Evolutionary conservation across 2,329 filamentous ascomycete species (phyloP), one percentile per base, ranked within the genome.

Genomic region (Aureobasidium sp.): DNA sequence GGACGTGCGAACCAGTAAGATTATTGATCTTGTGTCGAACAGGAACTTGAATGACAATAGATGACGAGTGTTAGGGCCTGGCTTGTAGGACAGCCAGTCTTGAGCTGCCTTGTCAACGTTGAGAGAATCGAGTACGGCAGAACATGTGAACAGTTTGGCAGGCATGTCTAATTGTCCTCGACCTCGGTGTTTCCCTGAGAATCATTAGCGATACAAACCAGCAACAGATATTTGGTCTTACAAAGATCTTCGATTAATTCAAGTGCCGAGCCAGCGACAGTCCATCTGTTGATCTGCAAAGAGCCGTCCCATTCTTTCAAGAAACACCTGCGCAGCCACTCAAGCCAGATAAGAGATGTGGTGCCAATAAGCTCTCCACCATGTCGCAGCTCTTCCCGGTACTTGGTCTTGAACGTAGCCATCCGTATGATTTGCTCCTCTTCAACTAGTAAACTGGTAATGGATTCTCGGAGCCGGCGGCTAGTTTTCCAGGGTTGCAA

Each of bases 1-100:
- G 69, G 96, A 87, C 4, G 90, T 85, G 20, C 93, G 87, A 72
- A 97, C 97, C 71, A 91, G 96, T 0, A 85, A 86, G 2, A 96
- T 87, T 2, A 96, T 77, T 1, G 85, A 84, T 0, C 86, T 81
- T 0, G 87, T 82, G 22, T 82, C 85, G 68, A 97, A 96, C 0
- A 97, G 79, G 70, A 88, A 95, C 0, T 90, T 85, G 65, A 88
- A 90, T 63, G 91, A 87, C 3, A 97, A 77, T 0, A 97, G 77
- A 73, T 97, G 91, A 25, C 87, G 77, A 31, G 78, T 84, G 67
- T 86, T 85, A 63, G 80, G 84, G 36, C 84, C 86, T 0, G 83
- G 78, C 2, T 76, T 77, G 64, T 84, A 86, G 4, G 82, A 79
- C 58, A 87, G 73, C 89, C 86, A 96, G 53, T 85, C 83, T 47